Conservation (phyloP, 2,329 filamentous ascomycete genomes). For the Rhynchosporium secalis region DNA sequence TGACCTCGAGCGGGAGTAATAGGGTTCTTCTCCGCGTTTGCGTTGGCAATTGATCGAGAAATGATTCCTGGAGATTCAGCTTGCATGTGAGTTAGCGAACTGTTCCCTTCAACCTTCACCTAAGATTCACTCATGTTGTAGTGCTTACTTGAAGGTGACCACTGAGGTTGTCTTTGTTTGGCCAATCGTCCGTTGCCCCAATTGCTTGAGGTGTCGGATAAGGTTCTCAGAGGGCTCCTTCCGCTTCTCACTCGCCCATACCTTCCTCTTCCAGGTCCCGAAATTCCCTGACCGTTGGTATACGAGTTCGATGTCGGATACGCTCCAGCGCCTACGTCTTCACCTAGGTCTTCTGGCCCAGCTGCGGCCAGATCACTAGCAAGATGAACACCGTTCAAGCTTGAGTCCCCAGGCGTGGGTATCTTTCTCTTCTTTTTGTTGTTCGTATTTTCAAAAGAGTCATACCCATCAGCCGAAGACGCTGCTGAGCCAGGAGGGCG, state of each 20-base stretch:
- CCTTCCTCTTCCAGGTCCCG: slow-evolving; percentile 80
- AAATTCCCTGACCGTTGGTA: slow-evolving; percentile 66
- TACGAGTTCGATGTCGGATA: slow-evolving; percentile 53
- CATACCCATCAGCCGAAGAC: slow-evolving; percentile 82
- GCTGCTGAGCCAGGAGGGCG: slow-evolving; percentile 66
- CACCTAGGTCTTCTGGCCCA: slow-evolving; percentile 47
- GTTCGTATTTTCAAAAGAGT: slow-evolving; percentile 97
- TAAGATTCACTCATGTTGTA: slow-evolving; percentile 11
- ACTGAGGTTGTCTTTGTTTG: slow-evolving; percentile 39
- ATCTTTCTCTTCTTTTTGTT: slow-evolving; percentile 99
- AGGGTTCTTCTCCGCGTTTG: slow-evolving; percentile 74
- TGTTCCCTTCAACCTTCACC: slow-evolving; percentile 20
- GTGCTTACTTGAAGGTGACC: slow-evolving; percentile 37
- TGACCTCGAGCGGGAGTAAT: slow-evolving; percentile 61
- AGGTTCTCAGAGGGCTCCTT: slow-evolving; percentile 61
- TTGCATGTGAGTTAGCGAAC: slow-evolving; percentile 37
- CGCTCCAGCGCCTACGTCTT: slow-evolving; percentile 47
- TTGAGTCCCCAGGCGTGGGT: slow-evolving; percentile 76
- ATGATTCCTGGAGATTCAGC: slow-evolving; percentile 76
- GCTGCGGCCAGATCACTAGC: slow-evolving; percentile 65
- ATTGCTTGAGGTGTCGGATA: slow-evolving; percentile 52
- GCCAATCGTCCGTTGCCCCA: slow-evolving; percentile 39
- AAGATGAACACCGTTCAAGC: slow-evolving; percentile 45
- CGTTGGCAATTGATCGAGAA: slow-evolving; percentile 86
- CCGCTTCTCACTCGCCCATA: slow-evolving; percentile 68